Evolutionary conservation across 495 filamentous ascomycete genomes (phyloP), one percentile per base, ranked within the genome.

Genomic region (Neurospora sp.): DNA sequence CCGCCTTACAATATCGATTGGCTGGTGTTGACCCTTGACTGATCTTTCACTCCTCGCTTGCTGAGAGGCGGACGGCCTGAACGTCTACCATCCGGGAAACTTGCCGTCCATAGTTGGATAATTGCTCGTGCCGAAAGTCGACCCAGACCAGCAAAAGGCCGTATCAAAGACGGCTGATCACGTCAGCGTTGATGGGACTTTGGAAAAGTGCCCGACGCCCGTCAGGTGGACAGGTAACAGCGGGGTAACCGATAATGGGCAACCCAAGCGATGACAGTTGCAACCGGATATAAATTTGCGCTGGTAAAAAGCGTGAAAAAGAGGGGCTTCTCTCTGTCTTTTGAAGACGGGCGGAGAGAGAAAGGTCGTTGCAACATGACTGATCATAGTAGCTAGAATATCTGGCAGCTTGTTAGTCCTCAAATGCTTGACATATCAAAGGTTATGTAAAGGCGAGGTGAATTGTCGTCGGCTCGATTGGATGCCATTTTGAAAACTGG

Each of bases 391-490:
- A 65, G 27, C 3, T 65, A 9, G 14, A 65, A 14, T 5, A 18
- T 16, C 53, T 65, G 27, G 53, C 53, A 65, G 53, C 53, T 65
- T 7, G 27, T 65, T 65, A 65, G 53, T 65, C 27, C 22, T 65
- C 14, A 18, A 65, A 35, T 65, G 14, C 27, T 65, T 18, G 27
- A 65, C 14, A 65, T 65, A 35, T 35, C 53, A 65, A 65, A 35
- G 27, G 53, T 65, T 65, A 65, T 65, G 53, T 65, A 44, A 41
- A 72, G 27, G 74, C 68, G 69, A 76, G 71, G 71, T 76, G 76
- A 76, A 69, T 53, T 74, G 76, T 77, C 70, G 72, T 42, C 41
- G 69, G 70, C 65, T 61, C 71, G 69, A 77, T 76, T 77, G 76
- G 76, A 22, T 44, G 73, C 42, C 41, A 74, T 22, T 35, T 31